Base-by-base conservation (phyloP, 805 yeast genomes). In the Candida glaebosa region DNA sequence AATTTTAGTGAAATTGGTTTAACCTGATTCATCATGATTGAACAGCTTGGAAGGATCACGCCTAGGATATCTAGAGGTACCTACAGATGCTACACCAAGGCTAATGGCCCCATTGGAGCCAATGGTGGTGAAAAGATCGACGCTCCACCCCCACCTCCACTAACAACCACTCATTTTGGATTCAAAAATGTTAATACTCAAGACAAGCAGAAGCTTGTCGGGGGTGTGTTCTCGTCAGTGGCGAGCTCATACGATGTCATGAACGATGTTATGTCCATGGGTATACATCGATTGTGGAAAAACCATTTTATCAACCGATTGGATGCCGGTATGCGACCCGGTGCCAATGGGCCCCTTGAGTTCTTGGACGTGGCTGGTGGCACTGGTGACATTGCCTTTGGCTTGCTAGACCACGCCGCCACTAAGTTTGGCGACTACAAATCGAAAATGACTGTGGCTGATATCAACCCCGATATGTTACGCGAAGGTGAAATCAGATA, bases 291-390 rank as follows among this genome's bases (percentile, higher is more conserved):
- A 54, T 69, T 91, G 35, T 93, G 99, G 99, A 93, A 93, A 60
- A 80, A 78, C 57, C 96, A 90, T 58, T 84, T 93, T 60, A 89
- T 93, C 54, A 75, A 81, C 52, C 80, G 87, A 50, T 70, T 93
- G 42, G 96, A 93, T 58, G 95, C 97, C 34, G 99, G 99, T 25
- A 81, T 80, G 71, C 78, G 98, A 57, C 91, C 96, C 4, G 95
- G 91, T 35, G 77, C 80, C 10, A 61, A 69, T 10, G 78, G 82
- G 49, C 96, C 96, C 3, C 70, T 93, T 53, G 79, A 82, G 44
- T 91, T 93, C 57, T 74, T 93, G 48, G 99, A 93, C 63, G 98
- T 93, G 43, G 99, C 99, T 19, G 99, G 99, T 45, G 99, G 99
- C 18, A 88, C 98, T 8, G 99, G 99, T 36, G 99, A 93, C 58